Percentiles rank a stretch among this genome's conserved stretches.
These are phyloP conservation scores for Penicillium sp. DNA, from an alignment of 2,329 filamentous ascomycete genomes.

Conservation along the genomic window DNA sequence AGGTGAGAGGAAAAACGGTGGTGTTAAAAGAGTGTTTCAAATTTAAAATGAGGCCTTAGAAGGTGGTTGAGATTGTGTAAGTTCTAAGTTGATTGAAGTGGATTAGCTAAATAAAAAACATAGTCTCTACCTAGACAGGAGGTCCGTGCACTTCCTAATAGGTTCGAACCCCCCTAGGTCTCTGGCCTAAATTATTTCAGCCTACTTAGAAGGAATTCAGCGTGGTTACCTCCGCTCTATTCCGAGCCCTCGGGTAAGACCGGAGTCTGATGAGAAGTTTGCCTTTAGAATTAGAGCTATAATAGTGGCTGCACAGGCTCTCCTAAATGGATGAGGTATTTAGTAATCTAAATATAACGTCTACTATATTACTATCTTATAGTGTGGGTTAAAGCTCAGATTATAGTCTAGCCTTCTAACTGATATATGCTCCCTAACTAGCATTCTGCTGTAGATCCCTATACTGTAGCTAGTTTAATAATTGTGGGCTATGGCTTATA, in stretches of 20 bases:
- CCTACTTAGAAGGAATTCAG: background rate
- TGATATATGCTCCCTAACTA: background rate
- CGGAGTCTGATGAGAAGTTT: background rate
- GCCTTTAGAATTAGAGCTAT: background rate
- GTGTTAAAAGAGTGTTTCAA: background rate
- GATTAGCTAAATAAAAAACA: conserved; percentile 1
- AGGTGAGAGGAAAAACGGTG: background rate
- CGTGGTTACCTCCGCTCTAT: too few relatives aligned
- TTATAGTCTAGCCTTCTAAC: background rate
- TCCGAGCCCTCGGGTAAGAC: too few relatives aligned
- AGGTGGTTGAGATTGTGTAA: background rate
- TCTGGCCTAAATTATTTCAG: background rate
- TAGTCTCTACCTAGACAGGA: background rate
- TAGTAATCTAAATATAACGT: background rate
- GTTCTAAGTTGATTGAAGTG: background rate
- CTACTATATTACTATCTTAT: background rate
- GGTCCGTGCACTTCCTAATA: background rate
- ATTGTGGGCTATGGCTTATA: background rate
- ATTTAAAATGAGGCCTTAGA: background rate
- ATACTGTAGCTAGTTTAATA: background rate
- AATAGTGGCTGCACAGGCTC: background rate
- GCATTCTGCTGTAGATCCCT: background rate
- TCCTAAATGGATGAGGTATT: background rate
- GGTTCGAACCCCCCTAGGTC: background rate
- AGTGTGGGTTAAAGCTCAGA: background rate